Base-by-base conservation (phyloP, 495 filamentous ascomycete genomes). In the Recurvomyces mirabilis region DNA sequence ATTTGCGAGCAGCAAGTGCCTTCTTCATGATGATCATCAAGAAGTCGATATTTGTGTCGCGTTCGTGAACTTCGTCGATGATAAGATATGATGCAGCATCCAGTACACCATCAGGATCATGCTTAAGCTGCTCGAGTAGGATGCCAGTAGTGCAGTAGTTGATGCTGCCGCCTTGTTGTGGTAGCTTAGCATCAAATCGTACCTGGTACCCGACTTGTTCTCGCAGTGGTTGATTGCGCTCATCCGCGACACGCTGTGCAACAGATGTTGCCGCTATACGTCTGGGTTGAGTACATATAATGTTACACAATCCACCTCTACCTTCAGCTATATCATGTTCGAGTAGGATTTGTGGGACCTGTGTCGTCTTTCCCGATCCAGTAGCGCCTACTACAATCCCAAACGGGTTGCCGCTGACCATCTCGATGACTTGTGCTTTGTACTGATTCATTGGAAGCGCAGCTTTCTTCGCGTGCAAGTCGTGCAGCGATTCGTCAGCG, bases 31-130 rank as follows among this genome's bases (percentile, higher is more conserved):
- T 51, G 30, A 75, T 65, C 53, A 79, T 64, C 14, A 75, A 58
- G 43, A 76, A 68, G 47, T 79, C 75, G 24, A 74, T 71, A 5
- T 60, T 45, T 18, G 74, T 64, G 49, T 73, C 68, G 40, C 75
- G 66, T 48, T 77, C 74, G 54, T 79, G 75, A 25, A 78, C 73
- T 59, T 79, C 75, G 41, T 79, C 75, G 40, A 79, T 68, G 23
- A 79, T 61, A 14, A 79, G 57, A 46, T 78, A 72, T 5, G 73
- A 70, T 26, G 67, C 52, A 10, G 53, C 54, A 31, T 68, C 61
- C 34, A 78, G 47, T 6, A 64, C 49, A 12, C 60, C 48, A 33
- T 70, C 67, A 19, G 60, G 53, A 20, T 52, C 49, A 38, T 61
- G 53, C 43, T 73, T 68, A 10, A 78, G 49, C 38, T 70, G 64